A percentile compares a stretch with the other conserved stretches of the same genome.
phyloP scores from a whole-genome alignment of 208 protist species.

The Trypanosoma cruzi region DNA sequence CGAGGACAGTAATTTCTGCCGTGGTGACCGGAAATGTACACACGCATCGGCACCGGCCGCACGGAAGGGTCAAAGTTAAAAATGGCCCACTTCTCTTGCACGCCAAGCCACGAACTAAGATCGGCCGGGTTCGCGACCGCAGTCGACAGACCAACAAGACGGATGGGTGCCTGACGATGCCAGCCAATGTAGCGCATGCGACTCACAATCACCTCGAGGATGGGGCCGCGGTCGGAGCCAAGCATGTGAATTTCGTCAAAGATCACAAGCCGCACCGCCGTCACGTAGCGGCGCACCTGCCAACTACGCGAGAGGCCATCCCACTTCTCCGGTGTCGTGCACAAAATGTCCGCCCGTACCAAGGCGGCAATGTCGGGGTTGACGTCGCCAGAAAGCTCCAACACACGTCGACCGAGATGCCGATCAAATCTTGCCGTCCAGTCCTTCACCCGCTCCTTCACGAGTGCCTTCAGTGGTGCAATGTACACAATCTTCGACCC shows the following conservation, averaged over 20 bases:
- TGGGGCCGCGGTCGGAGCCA: slow-evolving; percentile 98
- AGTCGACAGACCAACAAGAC: slow-evolving; percentile 99
- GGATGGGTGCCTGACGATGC: slow-evolving; percentile 91
- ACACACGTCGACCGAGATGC: slow-evolving; percentile 92
- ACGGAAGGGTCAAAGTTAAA: slow-evolving; percentile 99
- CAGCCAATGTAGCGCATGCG: slow-evolving; percentile 98
- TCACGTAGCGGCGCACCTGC: slow-evolving; percentile 96
- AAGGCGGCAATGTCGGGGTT: slow-evolving; percentile 95
- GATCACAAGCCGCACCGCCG: slow-evolving; percentile 96
- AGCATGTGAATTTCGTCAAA: slow-evolving; percentile 99
- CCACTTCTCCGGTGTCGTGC: slow-evolving; percentile 99
- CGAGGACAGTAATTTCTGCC: slow-evolving; percentile 98
- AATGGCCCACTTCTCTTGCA: slow-evolving; percentile 92
- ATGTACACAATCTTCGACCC: slow-evolving; percentile 99
- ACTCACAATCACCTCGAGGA: slow-evolving; percentile 99
- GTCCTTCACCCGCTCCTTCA: slow-evolving; percentile 98
- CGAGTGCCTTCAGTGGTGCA: slow-evolving; percentile 99
- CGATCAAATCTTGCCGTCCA: slow-evolving; percentile 94
- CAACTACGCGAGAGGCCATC: slow-evolving; percentile 99
- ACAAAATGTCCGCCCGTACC: slow-evolving; percentile 96
- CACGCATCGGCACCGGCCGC: slow-evolving; percentile 97
- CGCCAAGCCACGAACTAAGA: slow-evolving; percentile 98
- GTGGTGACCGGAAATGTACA: slow-evolving; percentile 96
- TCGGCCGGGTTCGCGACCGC: slow-evolving; percentile 98
- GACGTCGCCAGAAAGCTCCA: slow-evolving; percentile 99